These are phyloP conservation scores for Murraya paniculata DNA, from an alignment of 345 rosid genomes.

Conservation along the genomic window DNA sequence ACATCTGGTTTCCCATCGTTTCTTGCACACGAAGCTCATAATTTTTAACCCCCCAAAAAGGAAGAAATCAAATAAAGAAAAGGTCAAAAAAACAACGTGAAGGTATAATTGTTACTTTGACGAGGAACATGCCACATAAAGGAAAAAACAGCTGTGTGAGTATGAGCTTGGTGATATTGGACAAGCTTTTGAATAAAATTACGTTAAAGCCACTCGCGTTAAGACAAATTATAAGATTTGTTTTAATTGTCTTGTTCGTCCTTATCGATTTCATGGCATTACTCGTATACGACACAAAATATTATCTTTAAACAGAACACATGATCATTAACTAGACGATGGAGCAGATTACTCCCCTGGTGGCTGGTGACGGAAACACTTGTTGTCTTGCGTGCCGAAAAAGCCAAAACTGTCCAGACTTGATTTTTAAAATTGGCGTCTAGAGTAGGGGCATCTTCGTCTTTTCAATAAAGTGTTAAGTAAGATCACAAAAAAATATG, in stretches of 20 bases:
- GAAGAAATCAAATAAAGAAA: neutral
- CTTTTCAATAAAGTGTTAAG: neutral
- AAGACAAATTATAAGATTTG: slow-evolving; percentile 11
- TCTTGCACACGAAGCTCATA: slow-evolving; percentile 12
- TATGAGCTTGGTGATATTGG: neutral
- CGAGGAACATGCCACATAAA: slow-evolving; percentile 4
- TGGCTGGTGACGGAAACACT: neutral
- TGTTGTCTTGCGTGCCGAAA: neutral
- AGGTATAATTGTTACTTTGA: slow-evolving; percentile 5
- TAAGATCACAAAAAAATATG: slow-evolving; percentile 5
- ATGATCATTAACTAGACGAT: neutral
- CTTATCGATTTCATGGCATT: slow-evolving; percentile 15
- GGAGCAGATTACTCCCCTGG: neutral
- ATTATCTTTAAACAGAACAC: neutral
- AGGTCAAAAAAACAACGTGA: neutral
- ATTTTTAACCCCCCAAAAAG: neutral
- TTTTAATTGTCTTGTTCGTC: slow-evolving; percentile 17
- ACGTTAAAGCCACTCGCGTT: slow-evolving; percentile 7
- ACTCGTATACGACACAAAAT: neutral
- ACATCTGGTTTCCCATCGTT: neutral
- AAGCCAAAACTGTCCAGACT: neutral
- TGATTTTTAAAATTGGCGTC: neutral
- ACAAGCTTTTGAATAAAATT: slow-evolving; percentile 7
- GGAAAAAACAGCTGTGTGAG: neutral
- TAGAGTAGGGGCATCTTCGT: slow-evolving; percentile 10